Percentiles rank a stretch among this genome's conserved stretches.
Conservation (phyloP, 495 filamentous ascomycete species). For the Neurospora discreta region DNA sequence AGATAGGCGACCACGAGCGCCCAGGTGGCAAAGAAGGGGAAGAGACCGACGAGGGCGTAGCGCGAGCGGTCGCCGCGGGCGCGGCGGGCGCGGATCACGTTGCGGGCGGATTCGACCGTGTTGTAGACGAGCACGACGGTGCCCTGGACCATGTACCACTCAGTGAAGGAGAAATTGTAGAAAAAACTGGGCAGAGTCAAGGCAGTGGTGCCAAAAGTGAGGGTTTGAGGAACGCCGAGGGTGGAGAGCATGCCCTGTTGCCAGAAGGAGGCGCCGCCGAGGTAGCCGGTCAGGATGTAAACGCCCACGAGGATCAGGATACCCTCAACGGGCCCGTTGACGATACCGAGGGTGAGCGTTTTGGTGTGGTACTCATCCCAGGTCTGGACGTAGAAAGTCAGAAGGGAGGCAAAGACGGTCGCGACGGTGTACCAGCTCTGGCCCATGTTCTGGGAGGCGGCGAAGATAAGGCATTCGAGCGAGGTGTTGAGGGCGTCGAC, state of each 20-base stretch:
- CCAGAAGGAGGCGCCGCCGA: constrained; percentile 89
- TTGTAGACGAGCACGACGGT: constrained; percentile 73
- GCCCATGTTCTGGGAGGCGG: constrained; percentile 81
- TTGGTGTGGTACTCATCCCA: constrained; percentile 99
- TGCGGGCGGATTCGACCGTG: constrained; percentile 58
- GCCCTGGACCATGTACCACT: constrained; percentile 93
- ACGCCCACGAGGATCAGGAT: constrained; percentile 74
- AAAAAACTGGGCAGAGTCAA: constrained; percentile 54
- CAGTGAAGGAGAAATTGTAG: constrained; percentile 72
- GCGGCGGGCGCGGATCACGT: constrained; percentile 72
- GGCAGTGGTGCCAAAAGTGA: constrained; percentile 47
- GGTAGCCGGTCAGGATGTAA: constrained; percentile 73
- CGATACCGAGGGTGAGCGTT: constrained; percentile 79
- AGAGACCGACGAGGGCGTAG: constrained; percentile 65
- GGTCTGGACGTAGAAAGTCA: constrained; percentile 96
- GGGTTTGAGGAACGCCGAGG: constrained; percentile 53
- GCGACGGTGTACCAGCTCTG: constrained; percentile 84
- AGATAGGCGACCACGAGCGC: constrained; percentile 64
- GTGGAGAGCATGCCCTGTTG: constrained; percentile 65
- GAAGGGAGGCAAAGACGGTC: constrained; percentile 57
- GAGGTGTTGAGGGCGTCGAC: constrained; percentile 94
- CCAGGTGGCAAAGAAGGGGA: constrained; percentile 71
- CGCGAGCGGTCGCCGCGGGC: constrained; percentile 57
- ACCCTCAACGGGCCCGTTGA: constrained; percentile 93
- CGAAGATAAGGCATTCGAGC: constrained; percentile 88